Conservation (phyloP, 768 basidiomycete genomes). For the Cystobasidium ongulense region DNA sequence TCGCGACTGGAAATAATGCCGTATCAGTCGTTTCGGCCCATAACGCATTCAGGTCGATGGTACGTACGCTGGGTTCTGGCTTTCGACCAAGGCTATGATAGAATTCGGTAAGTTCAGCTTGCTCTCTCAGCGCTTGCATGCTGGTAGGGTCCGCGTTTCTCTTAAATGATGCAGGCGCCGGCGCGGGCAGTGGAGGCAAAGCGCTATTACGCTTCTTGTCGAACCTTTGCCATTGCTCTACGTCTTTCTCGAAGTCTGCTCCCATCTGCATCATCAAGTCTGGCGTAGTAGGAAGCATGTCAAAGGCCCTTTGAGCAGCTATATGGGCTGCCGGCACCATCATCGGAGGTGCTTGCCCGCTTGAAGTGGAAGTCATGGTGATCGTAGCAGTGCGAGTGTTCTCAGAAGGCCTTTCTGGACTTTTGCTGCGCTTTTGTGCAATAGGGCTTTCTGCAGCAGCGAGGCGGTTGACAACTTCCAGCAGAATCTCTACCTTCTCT, state of each 20-base stretch:
- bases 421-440: background rate
- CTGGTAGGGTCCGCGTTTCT: background rate
- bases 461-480: background rate
- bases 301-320: background rate
- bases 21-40: background rate
- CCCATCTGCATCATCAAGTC: background rate
- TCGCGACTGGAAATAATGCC: background rate
- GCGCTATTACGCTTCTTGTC: constrained; percentile 2
- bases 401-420: background rate
- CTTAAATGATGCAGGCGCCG: background rate
- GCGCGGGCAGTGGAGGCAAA: background rate
- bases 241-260: constrained; percentile 10
- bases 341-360: background rate
- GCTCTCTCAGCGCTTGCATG: background rate
- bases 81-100: background rate
- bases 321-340: background rate
- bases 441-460: background rate
- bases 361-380: background rate
- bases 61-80: background rate
- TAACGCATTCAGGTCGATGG: no score
- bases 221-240: background rate
- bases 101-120: constrained; percentile 5
- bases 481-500: constrained; percentile 1
- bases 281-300: constrained; percentile 4
- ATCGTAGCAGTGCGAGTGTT: background rate